phyloP scores from a whole-genome alignment of 352 stramenopile species.

The Pelagophyceae sp. region DNA sequence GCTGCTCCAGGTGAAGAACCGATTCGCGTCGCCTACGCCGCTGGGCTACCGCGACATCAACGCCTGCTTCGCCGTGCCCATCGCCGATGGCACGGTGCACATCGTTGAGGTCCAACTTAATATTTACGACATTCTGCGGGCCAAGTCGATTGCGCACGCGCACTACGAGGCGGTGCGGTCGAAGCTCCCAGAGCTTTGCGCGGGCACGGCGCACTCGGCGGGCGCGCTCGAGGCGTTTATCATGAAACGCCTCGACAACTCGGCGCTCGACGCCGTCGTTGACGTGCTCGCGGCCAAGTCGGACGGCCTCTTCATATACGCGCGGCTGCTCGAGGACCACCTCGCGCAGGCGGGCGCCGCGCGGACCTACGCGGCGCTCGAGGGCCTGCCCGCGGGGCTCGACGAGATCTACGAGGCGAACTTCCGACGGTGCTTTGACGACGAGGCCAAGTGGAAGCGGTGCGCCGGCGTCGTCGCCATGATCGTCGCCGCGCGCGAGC shows the following conservation, averaged over 20 bases:
- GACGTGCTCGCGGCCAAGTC: not conserved
- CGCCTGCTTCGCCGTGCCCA: too few relatives aligned
- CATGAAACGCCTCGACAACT: not conserved
- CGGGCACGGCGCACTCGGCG: not conserved
- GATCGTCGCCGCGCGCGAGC: not conserved
- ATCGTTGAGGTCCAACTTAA: not conserved
- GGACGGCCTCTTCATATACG: not conserved
- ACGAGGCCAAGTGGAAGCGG: not conserved
- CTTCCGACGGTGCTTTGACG: not conserved
- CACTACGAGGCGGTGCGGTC: not conserved
- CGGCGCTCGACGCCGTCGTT: not conserved
- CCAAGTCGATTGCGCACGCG: not conserved
- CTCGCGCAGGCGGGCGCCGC: not conserved
- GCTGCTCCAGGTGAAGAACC: not conserved
- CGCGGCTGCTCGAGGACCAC: not conserved
- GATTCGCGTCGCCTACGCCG: constrained; percentile 2
- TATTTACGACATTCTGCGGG: not conserved
- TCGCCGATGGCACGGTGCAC: too few relatives aligned
- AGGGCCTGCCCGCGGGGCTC: not conserved
- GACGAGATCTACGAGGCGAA: not conserved
- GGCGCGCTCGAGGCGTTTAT: not conserved
- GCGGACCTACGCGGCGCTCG: not conserved
- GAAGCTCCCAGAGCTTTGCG: not conserved
- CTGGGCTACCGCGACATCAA: constrained; percentile 4
- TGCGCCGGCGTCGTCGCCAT: not conserved